phyloP scores from a whole-genome alignment of 1,284 basidiomycete species.

The Neolentinus lepideus region DNA sequence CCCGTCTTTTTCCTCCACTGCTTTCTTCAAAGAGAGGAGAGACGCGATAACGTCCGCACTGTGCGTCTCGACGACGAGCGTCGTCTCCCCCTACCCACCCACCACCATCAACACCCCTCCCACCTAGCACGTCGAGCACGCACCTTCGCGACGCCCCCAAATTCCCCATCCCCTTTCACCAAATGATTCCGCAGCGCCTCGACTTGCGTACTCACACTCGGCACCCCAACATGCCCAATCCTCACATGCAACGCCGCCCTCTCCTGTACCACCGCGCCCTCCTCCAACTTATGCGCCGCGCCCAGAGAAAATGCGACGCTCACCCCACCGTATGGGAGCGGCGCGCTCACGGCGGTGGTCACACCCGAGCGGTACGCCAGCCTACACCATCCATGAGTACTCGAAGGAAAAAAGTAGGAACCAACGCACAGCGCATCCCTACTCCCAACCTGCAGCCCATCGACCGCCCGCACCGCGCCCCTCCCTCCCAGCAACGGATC shows the following conservation, averaged over 20 bases:
- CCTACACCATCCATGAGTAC: conserved; percentile 27
- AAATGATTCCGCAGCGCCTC: conserved; percentile 59
- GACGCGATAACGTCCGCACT: conserved; percentile 73
- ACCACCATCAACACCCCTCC: conserved; percentile 6
- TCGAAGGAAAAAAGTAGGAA: neutral
- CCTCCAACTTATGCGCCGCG: conserved; percentile 55
- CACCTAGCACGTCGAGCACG: conserved; percentile 10
- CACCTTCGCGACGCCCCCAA: conserved; percentile 52
- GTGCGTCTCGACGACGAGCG: conserved; percentile 61
- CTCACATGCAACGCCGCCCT: conserved; percentile 68
- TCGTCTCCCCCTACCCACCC: conserved; percentile 34
- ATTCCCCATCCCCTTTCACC: conserved; percentile 42
- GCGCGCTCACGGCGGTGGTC: conserved; percentile 51
- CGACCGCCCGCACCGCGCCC: conserved; percentile 53
- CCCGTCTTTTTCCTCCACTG: conserved; percentile 56
- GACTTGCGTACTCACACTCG: conserved; percentile 59
- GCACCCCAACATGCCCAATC: conserved; percentile 37
- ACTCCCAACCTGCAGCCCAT: conserved; percentile 66
- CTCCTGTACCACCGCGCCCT: conserved; percentile 61
- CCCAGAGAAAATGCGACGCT: conserved; percentile 59
- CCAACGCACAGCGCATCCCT: conserved; percentile 60
- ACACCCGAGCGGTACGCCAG: conserved; percentile 57
- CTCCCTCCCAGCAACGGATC: conserved; percentile 50
- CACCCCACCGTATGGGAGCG: conserved; percentile 53
- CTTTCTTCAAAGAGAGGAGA: conserved; percentile 65